Evolutionary conservation across 345 rosid genomes (phyloP), one percentile per base, ranked within the genome.

Genomic region (Nasturtium officinale): DNA sequence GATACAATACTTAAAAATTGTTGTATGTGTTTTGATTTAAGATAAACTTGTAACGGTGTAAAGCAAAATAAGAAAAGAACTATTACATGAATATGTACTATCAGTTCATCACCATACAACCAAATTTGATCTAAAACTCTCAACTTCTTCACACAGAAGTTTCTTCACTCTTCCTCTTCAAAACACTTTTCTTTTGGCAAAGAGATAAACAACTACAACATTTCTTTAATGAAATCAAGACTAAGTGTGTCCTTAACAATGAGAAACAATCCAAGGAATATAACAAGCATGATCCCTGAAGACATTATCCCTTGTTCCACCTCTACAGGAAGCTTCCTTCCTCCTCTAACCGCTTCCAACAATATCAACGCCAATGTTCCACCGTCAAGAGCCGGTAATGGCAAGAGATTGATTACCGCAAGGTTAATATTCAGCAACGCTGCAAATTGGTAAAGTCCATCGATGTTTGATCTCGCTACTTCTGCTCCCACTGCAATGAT

Each of bases 401-500:
- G 97, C 63, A 91, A 87, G 48, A 91, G 91, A 65, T 91, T 91
- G 63, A 94, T 89, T 54, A 91, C 90, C 1, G 98, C 97, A 57
- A 94, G 96, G 72, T 94, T 91, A 28, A 91, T 61, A 80, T 91
- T 94, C 28, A 91, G 86, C 40, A 91, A 76, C 5, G 98, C 98
- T 2, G 96, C 97, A 42, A 94, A 94, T 43, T 94, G 97, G 76
- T 83, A 94, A 42, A 94, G 92, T 12, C 96, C 96, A 33, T 88
- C 96, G 17, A 81, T 79, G 63, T 88, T 94, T 9, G 97, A 94
- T 80, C 95, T 85, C 13, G 98, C 98, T n/a, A 94, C 98, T 82
- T 94, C 97, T 10, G 97, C 96, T 52, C 98, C 98, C 21, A 94
- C 98, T 18, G 98, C 95, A 61, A 94, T 94, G 56, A 94, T 91